phyloP scores from a whole-genome alignment of 495 filamentous ascomycete species.

The Sabuloglossum arenarium region DNA sequence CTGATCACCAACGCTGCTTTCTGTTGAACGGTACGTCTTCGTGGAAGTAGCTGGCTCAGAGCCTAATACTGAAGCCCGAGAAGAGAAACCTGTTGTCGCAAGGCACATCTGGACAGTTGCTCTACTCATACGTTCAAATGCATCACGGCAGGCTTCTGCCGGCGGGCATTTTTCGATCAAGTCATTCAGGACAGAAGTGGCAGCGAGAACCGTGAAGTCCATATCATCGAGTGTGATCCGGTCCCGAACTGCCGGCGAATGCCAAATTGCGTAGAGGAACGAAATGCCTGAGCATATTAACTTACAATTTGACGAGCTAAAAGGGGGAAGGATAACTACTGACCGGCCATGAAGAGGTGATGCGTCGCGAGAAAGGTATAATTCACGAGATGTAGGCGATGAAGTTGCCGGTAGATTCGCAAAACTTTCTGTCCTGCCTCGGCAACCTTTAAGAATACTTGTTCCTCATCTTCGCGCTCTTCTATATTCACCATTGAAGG shows the following conservation, averaged over 20 bases:
- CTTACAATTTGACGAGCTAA: neutral
- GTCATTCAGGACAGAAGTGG: conserved; percentile 66
- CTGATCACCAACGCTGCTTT: conserved; percentile 1
- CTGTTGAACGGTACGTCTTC: conserved; percentile 13
- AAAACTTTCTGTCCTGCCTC: conserved; percentile 87
- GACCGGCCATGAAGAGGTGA: conserved; percentile 90
- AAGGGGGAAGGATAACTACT: conserved; percentile 5
- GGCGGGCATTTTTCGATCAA: conserved; percentile 61
- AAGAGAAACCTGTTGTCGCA: conserved; percentile 61
- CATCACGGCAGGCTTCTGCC: conserved; percentile 71
- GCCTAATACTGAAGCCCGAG: conserved; percentile 16
- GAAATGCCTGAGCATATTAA: conserved; percentile 43
- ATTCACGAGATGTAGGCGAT: conserved; percentile 74
- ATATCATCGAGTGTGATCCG: conserved; percentile 62
- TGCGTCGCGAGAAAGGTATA: conserved; percentile 95
- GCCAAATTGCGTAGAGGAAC: conserved; percentile 94
- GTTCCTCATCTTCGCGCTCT: conserved; percentile 64
- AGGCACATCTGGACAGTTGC: conserved; percentile 85
- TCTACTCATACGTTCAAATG: conserved; percentile 88
- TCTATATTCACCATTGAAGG: conserved; percentile 34
- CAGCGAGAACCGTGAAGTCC: conserved; percentile 88
- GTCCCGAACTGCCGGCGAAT: conserved; percentile 29
- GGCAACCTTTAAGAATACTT: conserved; percentile 80
- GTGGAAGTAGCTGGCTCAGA: conserved; percentile 12
- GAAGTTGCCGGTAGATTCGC: conserved; percentile 74